Evolutionary conservation across 768 basidiomycete species (phyloP).

Genomic region (Cubamyces sp.): DNA sequence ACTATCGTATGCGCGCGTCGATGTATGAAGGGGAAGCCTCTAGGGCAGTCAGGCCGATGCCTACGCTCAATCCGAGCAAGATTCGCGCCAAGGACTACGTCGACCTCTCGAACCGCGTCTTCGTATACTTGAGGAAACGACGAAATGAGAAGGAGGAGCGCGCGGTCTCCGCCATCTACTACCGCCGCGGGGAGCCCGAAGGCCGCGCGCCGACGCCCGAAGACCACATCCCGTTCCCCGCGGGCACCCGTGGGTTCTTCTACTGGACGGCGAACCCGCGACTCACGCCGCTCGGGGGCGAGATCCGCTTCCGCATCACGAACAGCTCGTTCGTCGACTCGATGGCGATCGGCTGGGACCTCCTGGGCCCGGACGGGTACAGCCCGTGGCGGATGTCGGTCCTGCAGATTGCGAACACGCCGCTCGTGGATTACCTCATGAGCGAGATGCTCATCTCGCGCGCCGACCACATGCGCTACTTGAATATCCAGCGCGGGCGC

Average conservation of each 20-base stretch:
- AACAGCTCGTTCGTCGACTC: background rate
- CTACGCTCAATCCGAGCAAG: background rate
- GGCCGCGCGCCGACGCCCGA: background rate
- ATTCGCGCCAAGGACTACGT: background rate
- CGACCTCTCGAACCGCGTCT: background rate
- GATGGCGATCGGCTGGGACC: conserved; percentile 4
- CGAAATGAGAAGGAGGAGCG: no score
- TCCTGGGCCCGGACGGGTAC: background rate
- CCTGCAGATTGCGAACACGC: background rate
- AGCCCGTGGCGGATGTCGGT: conserved; percentile 1
- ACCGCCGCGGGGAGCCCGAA: background rate
- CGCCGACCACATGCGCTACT: background rate
- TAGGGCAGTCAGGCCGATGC: background rate
- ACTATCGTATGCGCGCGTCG: no score
- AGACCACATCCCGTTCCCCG: background rate
- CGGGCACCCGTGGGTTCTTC: conserved; percentile 12
- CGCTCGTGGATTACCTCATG: background rate
- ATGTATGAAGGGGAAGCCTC: background rate
- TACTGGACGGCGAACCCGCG: background rate
- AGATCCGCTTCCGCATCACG: conserved; percentile 8
- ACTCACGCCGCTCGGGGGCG: background rate
- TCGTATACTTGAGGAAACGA: no score
- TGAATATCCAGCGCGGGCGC: no score
- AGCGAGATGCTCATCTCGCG: background rate
- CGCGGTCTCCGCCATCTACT: background rate